Evolutionary conservation across 2,329 filamentous ascomycete species (phyloP), one percentile per base, ranked within the genome.

Genomic region (Penicillium digitatum): DNA sequence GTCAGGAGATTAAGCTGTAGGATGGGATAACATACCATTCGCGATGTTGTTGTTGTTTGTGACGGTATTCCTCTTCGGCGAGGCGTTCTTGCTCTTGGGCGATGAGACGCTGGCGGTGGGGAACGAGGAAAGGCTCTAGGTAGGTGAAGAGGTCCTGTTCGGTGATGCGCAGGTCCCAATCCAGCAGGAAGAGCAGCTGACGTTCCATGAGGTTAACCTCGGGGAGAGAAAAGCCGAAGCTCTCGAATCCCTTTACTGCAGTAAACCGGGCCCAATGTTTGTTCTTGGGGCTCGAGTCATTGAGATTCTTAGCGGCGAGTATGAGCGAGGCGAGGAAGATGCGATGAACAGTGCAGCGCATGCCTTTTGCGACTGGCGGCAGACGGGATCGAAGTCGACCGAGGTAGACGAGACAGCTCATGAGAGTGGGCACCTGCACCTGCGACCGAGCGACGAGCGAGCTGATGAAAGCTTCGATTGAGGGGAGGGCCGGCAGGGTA

Each of bases 171-270:
- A 96, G 84, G 64, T 99, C 90, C 90, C 92, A 99, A 72, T 96
- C 89, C 43, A 99, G 82, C 40, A 99, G 83, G 79, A 90, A 94
- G 49, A 99, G 87, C 29, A 99, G 83, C 77, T 99, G 94, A 82
- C 95, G 95, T 82, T 99, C 94, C 94, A 99, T 99, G 59, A 97
- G 82, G 79, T 99, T 99, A 67, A 99, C 94, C 78, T 99, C 94
- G 34, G 90, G 94, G 64, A 92, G 82, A 67, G 87, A 93, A 81
- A 99, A 97, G 66, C 91, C 89, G 69, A 97, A 99, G 69, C 81
- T 84, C 11, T 86, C 85, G 72, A 81, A 87, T 51, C 83, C 84
- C 59, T 81, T 82, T 65, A 96, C 87, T 67, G 87, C 79, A 57
- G 88, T 95, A 81, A 97, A 99, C 68, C 86, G 87, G 62, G 94